These are phyloP conservation scores for Helichrysum umbraculigerum DNA, from an alignment of 129 eudicot genomes.

Conservation along the genomic window DNA sequence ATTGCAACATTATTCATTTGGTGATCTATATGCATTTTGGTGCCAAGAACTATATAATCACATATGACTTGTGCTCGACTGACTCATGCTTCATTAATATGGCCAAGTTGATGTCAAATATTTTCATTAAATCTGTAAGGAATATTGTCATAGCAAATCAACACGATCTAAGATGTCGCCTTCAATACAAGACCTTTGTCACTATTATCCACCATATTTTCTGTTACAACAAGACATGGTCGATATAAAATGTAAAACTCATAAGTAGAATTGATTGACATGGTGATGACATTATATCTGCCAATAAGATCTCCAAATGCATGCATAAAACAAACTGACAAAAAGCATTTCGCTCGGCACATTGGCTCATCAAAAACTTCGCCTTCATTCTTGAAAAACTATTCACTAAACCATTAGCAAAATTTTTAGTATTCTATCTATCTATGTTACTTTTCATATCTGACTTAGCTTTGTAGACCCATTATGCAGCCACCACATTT, in stretches of 20 bases:
- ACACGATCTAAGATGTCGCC: not conserved
- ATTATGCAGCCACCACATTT: not conserved
- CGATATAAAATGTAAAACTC: not conserved
- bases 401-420: not conserved
- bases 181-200: not conserved
- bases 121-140: not conserved
- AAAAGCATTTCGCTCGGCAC: not conserved
- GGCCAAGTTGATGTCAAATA: not conserved
- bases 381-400: not conserved
- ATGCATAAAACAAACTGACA: not conserved
- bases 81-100: not conserved
- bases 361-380: not conserved
- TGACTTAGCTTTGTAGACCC: not conserved
- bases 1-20: slow-evolving; percentile 6
- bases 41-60: not conserved
- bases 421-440: not conserved
- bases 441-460: not conserved
- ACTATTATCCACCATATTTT: not conserved
- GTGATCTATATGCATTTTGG: slow-evolving; percentile 17
- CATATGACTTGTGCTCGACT: not conserved
- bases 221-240: not conserved
- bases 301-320: not conserved
- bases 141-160: not conserved
- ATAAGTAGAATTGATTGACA: not conserved
- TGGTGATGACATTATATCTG: not conserved